Evolutionary conservation across 192 early-diverging fungal species (phyloP).

Genomic region (Podila verticillata): DNA sequence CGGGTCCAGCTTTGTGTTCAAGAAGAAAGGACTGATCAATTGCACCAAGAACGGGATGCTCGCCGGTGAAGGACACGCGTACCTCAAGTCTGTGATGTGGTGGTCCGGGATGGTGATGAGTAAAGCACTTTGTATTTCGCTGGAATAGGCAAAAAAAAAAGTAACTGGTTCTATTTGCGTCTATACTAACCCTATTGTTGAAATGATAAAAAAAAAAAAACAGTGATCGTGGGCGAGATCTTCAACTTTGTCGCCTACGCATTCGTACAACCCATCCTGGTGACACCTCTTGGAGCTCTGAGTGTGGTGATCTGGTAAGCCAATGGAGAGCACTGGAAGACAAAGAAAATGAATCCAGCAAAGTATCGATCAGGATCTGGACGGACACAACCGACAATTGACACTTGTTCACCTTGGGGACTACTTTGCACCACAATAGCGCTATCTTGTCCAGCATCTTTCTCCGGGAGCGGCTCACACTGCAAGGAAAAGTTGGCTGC

Average conservation of each 20-base stretch:
- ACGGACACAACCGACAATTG: no score
- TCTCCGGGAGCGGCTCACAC: slow-evolving; percentile 81
- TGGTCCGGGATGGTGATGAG: slow-evolving; percentile 65
- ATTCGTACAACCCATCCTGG: slow-evolving; percentile 91
- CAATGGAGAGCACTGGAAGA: not conserved
- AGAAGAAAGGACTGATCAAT: slow-evolving; percentile 93
- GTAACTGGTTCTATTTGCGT: no score
- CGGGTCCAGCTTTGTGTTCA: slow-evolving; percentile 93
- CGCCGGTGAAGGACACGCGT: slow-evolving; percentile 61
- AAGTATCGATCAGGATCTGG: no score
- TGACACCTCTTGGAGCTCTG: slow-evolving; percentile 92
- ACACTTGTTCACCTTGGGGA: no score
- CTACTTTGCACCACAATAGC: slow-evolving; percentile 44
- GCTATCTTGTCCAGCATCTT: slow-evolving; percentile 89
- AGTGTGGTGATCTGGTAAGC: slow-evolving; percentile 81
- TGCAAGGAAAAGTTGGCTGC: slow-evolving; percentile 89
- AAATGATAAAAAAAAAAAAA: not conserved
- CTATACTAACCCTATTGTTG: slow-evolving; percentile 11
- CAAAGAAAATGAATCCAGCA: not conserved
- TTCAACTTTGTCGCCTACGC: slow-evolving; percentile 95
- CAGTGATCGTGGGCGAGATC: slow-evolving; percentile 89
- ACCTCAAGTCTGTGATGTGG: slow-evolving; percentile 63
- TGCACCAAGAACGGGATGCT: slow-evolving; percentile 63
- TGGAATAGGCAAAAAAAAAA: not conserved
- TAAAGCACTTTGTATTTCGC: slow-evolving; percentile 16